Percentiles rank a stretch among this genome's conserved stretches.
phyloP scores from a whole-genome alignment of 306 rosid species.

The Elaeagnus macrophylla region DNA sequence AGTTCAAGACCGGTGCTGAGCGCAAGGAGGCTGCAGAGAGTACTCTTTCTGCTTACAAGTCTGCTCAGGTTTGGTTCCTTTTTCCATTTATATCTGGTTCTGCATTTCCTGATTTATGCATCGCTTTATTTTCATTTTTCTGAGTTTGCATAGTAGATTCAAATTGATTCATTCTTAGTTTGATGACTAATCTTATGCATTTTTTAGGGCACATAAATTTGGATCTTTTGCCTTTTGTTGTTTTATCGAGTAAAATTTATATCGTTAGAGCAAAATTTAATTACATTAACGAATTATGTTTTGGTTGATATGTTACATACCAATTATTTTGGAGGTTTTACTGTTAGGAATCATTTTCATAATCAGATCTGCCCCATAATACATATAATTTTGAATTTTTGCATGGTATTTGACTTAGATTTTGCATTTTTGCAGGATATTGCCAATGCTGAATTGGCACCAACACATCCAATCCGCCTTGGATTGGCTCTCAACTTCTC shows the following conservation, averaged over 20 bases:
- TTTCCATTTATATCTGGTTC: not conserved
- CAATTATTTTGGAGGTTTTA: no score
- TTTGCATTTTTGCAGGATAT: conserved; percentile 52
- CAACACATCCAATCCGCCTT: conserved; percentile 95
- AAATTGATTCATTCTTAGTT: no score
- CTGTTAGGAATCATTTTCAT: no score
- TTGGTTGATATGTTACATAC: no score
- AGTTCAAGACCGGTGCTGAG: conserved; percentile 95
- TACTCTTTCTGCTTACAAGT: conserved; percentile 87
- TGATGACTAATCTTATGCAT: no score
- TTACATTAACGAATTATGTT: no score
- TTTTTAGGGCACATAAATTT: no score
- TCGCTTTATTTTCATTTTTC: not conserved
- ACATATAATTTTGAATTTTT: not conserved
- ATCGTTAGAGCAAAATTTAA: no score
- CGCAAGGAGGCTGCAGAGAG: conserved; percentile 98
- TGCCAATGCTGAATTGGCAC: conserved; percentile 80
- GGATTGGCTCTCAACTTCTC: conserved; percentile 97
- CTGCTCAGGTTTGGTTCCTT: conserved; percentile 64
- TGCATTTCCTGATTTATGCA: not conserved
- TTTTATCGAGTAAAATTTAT: no score
- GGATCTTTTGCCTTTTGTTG: no score
- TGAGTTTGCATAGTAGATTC: no score
- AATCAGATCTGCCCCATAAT: not conserved
- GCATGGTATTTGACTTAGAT: not conserved